Base-by-base conservation (phyloP, 441 rosid species). In the Populus hybrid region DNA sequence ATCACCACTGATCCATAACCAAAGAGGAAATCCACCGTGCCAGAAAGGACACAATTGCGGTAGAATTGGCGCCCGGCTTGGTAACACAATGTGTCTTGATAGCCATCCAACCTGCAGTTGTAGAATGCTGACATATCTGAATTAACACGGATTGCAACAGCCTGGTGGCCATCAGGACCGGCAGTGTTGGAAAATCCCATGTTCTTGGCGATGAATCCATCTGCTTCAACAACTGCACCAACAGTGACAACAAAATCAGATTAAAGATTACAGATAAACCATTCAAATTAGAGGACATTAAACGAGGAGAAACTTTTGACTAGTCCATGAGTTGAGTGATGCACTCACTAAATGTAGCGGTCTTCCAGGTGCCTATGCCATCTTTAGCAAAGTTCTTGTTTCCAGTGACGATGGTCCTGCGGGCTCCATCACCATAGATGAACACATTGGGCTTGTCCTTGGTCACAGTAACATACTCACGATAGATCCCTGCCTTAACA, bases 121-220 rank as follows among this genome's bases (percentile, higher is more conserved):
- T 9, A 67, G 71, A 78, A 73, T 11, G 36, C 73, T 14, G 77
- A 73, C 67, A 28, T 73, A 67, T 78, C 81, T 2, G 81, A 67
- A 16, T 23, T 18, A 9, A 73, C 77, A 1, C 81, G 77, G 38
- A 66, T 36, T 1, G 77, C 81, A 42, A 78, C 69, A 21, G 72
- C 82, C 42, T 80, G 77, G 28, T 66, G 72, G 3, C 79, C 82
- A 9, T 59, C 30, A 46, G 82, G 75, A 16, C 82, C 76, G 2
- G 83, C 83, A 2, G 80, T 70, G 69, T 76, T 80, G 24, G 23
- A 6, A 28, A 80, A 72, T 72, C 80, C 83, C 36, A 76, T 80
- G 10, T 50, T 42, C 46, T 72, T 80, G 32, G 83, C 83, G 9
- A 76, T 72, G 73, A 72, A 76, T 1, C 76, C 72, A 16, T 61